A percentile compares a stretch with the other conserved stretches of the same genome.
These are phyloP conservation scores for Harringtonia lauricola DNA, from an alignment of 2,329 filamentous ascomycete genomes.

Conservation along the genomic window DNA sequence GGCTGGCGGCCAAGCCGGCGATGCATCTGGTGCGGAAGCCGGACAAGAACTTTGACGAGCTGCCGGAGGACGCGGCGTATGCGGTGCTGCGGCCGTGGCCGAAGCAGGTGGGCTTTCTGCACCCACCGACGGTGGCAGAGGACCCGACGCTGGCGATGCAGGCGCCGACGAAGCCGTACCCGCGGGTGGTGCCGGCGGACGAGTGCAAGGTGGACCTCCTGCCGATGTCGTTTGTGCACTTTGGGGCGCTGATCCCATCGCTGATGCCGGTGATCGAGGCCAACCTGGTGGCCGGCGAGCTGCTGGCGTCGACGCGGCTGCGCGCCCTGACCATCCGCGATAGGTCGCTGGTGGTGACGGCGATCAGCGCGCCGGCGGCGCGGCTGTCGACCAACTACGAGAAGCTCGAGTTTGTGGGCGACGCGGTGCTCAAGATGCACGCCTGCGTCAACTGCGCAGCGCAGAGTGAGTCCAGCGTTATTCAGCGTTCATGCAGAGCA, in stretches of 20 bases:
- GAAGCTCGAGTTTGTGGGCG: conserved; percentile 76
- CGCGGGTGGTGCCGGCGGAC: conserved; percentile 30
- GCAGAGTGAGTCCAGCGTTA: conserved; percentile 30
- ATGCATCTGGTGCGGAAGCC: conserved; percentile 25
- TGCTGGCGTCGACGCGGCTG: conserved; percentile 43
- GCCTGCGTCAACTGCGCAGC: conserved; percentile 53
- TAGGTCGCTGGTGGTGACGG: conserved; percentile 47
- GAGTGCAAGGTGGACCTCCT: conserved; percentile 39
- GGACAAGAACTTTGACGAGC: conserved; percentile 24
- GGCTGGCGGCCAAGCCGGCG: conserved; percentile 32
- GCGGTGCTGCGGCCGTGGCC: conserved; percentile 38
- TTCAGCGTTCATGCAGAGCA: too few relatives aligned
- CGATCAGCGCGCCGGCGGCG: conserved; percentile 58
- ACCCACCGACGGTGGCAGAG: conserved; percentile 18
- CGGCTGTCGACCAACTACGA: conserved; percentile 61
- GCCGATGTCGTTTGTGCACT: conserved; percentile 30
- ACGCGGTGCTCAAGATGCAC: conserved; percentile 69
- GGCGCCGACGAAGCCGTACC: conserved; percentile 25
- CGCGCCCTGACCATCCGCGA: conserved; percentile 40
- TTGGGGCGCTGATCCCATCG: conserved; percentile 58
- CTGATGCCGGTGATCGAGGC: conserved; percentile 61
- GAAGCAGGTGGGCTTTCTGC: conserved; percentile 48
- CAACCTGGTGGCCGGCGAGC: conserved; percentile 47
- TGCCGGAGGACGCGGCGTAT: conserved; percentile 35
- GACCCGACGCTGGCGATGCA: conserved; percentile 6